Evolutionary conservation across 164 flowering plant genomes (phyloP).

Genomic region (Vitis riparia): DNA sequence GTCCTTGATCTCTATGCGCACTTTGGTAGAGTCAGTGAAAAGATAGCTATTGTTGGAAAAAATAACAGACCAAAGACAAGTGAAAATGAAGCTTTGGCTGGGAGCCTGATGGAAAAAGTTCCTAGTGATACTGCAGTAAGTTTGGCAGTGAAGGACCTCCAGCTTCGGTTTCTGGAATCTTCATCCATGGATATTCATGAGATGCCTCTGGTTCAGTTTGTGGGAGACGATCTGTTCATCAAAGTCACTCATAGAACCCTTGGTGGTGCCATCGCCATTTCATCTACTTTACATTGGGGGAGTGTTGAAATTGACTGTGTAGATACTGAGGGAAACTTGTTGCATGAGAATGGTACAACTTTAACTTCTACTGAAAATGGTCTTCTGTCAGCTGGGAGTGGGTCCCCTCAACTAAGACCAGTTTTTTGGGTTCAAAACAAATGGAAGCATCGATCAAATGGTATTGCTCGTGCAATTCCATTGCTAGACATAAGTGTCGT

Average conservation of each 20-base stretch:
- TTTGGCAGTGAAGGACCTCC: conserved; percentile 63
- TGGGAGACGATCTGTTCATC: conserved; percentile 65
- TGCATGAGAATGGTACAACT: conserved; percentile 29
- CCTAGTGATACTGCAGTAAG: conserved; percentile 93
- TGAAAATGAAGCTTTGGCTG: conserved; percentile 28
- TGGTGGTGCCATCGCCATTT: conserved; percentile 90
- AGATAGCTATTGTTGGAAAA: conserved; percentile 62
- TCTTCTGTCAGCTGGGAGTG: conserved; percentile 37
- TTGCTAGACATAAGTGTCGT: conserved; percentile 66
- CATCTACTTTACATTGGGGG: conserved; percentile 74
- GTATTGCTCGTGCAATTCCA: conserved; percentile 31
- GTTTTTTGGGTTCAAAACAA: conserved; percentile 83
- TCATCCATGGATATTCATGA: conserved; percentile 47
- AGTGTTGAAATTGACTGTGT: conserved; percentile 77
- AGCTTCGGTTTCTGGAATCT: conserved; percentile 77
- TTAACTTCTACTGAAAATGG: conserved; percentile 31
- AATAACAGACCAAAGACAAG: conserved; percentile 28
- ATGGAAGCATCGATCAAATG: conserved; percentile 27
- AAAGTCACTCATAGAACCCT: conserved; percentile 83
- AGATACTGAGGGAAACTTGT: conserved; percentile 45
- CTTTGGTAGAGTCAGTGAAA: conserved; percentile 75
- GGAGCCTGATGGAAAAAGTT: conserved; percentile 63
- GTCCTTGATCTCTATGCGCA: conserved; percentile 80
- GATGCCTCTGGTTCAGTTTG: conserved; percentile 75
- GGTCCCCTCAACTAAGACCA: conserved; percentile 60